Conservation (phyloP, 2,329 filamentous ascomycete genomes). For the Niveomyces coronatus region DNA sequence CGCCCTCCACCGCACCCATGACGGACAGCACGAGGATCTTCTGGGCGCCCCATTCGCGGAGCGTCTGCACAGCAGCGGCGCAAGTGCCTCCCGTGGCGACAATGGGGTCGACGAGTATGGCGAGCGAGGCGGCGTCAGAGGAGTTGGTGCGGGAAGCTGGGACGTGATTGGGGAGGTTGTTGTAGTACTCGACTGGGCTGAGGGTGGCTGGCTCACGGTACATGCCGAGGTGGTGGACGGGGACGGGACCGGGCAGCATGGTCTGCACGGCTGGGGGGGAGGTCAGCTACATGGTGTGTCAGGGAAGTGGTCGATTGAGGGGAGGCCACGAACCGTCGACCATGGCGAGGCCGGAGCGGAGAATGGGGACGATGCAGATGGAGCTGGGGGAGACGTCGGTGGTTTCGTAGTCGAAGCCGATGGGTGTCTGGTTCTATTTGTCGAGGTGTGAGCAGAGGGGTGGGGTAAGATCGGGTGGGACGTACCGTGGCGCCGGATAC, state of each 20-base stretch:
- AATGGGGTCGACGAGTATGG: constrained; percentile 81
- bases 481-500: constrained; percentile 54
- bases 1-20: constrained; percentile 61
- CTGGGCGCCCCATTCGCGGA: constrained; percentile 86
- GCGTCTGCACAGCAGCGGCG: constrained; percentile 77
- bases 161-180: constrained; percentile 76
- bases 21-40: constrained; percentile 68
- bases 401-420: constrained; percentile 66
- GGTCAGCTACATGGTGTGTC: background rate
- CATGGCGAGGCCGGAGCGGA: constrained; percentile 89
- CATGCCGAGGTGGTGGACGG: constrained; percentile 87
- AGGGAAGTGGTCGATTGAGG: background rate
- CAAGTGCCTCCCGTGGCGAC: constrained; percentile 91
- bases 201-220: constrained; percentile 85
- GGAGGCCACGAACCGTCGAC: constrained; percentile 52
- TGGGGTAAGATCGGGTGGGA: constrained; percentile 8
- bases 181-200: constrained; percentile 93
- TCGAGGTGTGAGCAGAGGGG: constrained; percentile 2
- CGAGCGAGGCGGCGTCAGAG: constrained; percentile 44
- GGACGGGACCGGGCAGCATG: constrained; percentile 68
- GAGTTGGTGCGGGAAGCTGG: constrained; percentile 27
- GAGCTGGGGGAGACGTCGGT: constrained; percentile 51
- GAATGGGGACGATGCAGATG: constrained; percentile 79
- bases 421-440: constrained; percentile 60
- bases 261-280: constrained; percentile 56